Base-by-base conservation (phyloP, 768 basidiomycete genomes). In the Suillus clintonianus region DNA sequence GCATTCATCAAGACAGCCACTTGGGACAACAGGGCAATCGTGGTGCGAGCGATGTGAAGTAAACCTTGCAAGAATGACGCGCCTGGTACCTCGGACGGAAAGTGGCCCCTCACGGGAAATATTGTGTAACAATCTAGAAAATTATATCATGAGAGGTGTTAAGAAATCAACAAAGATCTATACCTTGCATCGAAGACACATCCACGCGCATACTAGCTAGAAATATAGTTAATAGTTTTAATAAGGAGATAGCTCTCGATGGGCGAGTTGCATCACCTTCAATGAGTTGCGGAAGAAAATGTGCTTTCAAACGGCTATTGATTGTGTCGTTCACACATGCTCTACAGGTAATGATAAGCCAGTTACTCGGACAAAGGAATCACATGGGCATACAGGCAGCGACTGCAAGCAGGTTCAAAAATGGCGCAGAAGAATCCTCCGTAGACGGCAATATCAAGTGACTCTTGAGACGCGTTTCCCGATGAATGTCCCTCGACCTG, bases 251-350 rank as follows among this genome's bases (percentile, higher is more conserved):
- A 22, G 5, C 22, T 36, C 37, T 4, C 42, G 8, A 22, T 5
- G 39, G 51, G 4, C 4, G 39, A 47, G 4, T 43, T 51, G 8
- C 6, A 7, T 56, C 59, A 81, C 83, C 80, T 69, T 68, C 64
- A 19, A 76, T 79, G 5, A 83, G 63, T 41, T 69, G 70, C 0
- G 83, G 83, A 17, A 80, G 64, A 60, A 81, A 81, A 62, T 79
- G 68, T 5, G 73, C 71, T 51, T 79, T 76, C 2, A 83, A 69
- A 48, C 74, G 72, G 1, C 73, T 78, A 11, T 62, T 68, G 42
- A 80, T 56, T 1, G 55, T 1, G 34, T 69, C 71, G n/a, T 55
- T 54, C 17, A 61, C 73, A 61, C 51, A 64, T 62, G 27, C 65
- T 61, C 67, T 76, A 66, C 8, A 8, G 60, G 19, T 24, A 59